Evolutionary conservation across 2,329 filamentous ascomycete genomes (phyloP), one percentile per base, ranked within the genome.

Genomic region (Cercospora beticola): DNA sequence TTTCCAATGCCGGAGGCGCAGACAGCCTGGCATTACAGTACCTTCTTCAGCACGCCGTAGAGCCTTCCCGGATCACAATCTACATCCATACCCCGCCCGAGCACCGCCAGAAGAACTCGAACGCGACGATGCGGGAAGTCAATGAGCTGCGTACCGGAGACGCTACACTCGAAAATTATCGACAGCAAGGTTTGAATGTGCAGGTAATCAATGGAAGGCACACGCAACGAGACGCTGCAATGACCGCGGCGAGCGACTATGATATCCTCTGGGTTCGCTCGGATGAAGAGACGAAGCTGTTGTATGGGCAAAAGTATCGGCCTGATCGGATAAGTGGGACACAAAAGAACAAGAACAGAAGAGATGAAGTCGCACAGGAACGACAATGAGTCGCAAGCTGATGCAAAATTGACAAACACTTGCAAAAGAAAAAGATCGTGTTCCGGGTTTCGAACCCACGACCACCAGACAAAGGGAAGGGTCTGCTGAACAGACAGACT

Each of bases 221-320:
- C 46, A 66, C 64, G 12, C 40, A 62, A 43, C 36, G 64, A 26
- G 64, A 62, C 16, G 43, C 64, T n/a, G 57, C 46, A 7, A 66
- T 62, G 57, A 62, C 64, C 12, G 43, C 26, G 5, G 57, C 46
- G 36, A 61, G 57, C 23, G 64, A 66, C 46, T 66, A 66, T 62
- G 64, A 66, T 23, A 62, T 66, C 26, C 30, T 61, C n/a, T 61
- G 64, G 64, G 43, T 66, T 16, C n/a, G 58, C 9, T 49, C 57
- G 23, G 64, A 66, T 4, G 57, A 66, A 30, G 57, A 66, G 43
- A 66, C 64, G 18, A 66, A 30, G 30, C 18, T 26, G 40, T 30
- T 66, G 18, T 62, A 66, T 57, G 64, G 64, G 7, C 12, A n/a
- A 7, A 66, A 57, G 18, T 66, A 56, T 62, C 36, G 64, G n/a